These are phyloP conservation scores for Ophiostoma sp. DNA, from an alignment of 2,329 filamentous ascomycete genomes.

Conservation along the genomic window DNA sequence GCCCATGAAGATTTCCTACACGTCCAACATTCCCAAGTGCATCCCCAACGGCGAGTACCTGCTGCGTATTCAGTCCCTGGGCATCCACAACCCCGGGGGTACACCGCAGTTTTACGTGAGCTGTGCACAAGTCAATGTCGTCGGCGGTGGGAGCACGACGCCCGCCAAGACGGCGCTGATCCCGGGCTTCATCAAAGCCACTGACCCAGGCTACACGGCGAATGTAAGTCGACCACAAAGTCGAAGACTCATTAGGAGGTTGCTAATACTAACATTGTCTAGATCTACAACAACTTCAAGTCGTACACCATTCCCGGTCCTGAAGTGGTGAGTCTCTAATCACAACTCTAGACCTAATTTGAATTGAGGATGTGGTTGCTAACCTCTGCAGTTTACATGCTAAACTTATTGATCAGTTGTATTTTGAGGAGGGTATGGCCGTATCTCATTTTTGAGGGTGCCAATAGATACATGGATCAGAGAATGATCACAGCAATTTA, in stretches of 20 bases:
- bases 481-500: no score
- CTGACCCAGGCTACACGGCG: conserved; percentile 47
- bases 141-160: conserved; percentile 41
- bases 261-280: not conserved
- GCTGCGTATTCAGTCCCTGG: conserved; percentile 60
- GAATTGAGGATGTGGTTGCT: not conserved
- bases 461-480: not conserved
- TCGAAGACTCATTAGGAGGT: no score
- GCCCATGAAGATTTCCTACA: conserved; percentile 40
- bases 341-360: not conserved
- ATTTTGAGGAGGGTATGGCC: not conserved
- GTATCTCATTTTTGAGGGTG: not conserved
- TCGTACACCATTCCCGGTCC: conserved; percentile 30
- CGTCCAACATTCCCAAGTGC: conserved; percentile 49
- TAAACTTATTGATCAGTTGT: not conserved
- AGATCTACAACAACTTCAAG: conserved; percentile 31
- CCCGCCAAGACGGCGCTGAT: conserved; percentile 41
- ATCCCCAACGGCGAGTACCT: conserved; percentile 61
- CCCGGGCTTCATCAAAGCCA: conserved; percentile 37
- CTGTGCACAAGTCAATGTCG: conserved; percentile 50
- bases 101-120: conserved; percentile 50
- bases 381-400: not conserved
- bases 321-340: conserved; percentile 20
- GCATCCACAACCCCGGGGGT: conserved; percentile 56
- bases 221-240: conserved; percentile 39